Percentiles rank a stretch among this genome's conserved stretches.
These are phyloP conservation scores for Camelina laxa DNA, from an alignment of 345 rosid species.

Conservation along the genomic window DNA sequence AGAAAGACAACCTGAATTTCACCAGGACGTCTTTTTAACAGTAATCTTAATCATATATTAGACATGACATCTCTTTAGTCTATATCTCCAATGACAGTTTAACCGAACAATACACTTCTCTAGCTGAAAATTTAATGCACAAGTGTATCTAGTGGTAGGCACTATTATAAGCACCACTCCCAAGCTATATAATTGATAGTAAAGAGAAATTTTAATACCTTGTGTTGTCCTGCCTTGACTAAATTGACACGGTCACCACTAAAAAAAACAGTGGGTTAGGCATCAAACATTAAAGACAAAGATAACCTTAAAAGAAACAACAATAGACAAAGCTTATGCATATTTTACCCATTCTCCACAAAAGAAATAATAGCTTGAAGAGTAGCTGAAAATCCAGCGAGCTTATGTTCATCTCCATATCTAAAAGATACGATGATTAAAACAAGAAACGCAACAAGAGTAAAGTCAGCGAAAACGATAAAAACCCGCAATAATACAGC, in stretches of 20 bases:
- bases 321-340: conserved; percentile 33
- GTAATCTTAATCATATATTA: not conserved
- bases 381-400: conserved; percentile 99
- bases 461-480: not conserved
- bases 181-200: not conserved
- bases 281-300: conserved; percentile 13
- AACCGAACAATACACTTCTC: conserved; percentile 1
- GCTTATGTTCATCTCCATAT: conserved; percentile 98
- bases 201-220: conserved; percentile 52
- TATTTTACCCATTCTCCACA: conserved; percentile 85
- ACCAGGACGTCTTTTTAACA: not conserved
- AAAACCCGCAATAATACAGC: not conserved
- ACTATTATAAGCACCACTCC: not conserved
- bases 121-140: not conserved
- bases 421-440: conserved; percentile 47
- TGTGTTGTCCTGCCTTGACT: conserved; percentile 90
- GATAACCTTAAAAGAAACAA: conserved; percentile 5
- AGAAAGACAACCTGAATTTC: conserved; percentile 85
- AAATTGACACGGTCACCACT: conserved; percentile 84
- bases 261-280: conserved; percentile 42
- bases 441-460: not conserved
- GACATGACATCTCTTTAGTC: not conserved
- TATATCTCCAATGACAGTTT: conserved; percentile 10
- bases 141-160: not conserved
- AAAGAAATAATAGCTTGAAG: conserved; percentile 98